A percentile compares a stretch with the other conserved stretches of the same genome.
These are phyloP conservation scores for Gymnopus androsaceus DNA, from an alignment of 1,284 basidiomycete genomes.

Conservation along the genomic window DNA sequence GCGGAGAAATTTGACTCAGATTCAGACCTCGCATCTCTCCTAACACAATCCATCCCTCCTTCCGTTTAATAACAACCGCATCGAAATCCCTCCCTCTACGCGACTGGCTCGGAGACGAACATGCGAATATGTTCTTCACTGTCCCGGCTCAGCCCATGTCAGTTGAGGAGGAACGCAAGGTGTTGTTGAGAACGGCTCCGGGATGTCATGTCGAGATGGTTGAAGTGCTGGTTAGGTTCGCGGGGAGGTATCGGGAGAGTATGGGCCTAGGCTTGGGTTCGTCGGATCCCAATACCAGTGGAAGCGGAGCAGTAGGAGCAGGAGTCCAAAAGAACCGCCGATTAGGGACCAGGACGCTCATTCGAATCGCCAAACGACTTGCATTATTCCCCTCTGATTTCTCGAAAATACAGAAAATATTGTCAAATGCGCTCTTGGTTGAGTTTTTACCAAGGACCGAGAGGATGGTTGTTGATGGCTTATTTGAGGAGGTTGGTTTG, in stretches of 20 bases:
- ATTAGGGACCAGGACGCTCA: constrained; percentile 60
- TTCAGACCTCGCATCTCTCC: constrained; percentile 40
- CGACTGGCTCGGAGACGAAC: constrained; percentile 67
- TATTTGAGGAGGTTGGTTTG: constrained; percentile 45
- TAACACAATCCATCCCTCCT: constrained; percentile 57
- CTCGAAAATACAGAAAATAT: constrained; percentile 34
- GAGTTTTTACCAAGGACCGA: constrained; percentile 65
- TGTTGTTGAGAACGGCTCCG: constrained; percentile 48
- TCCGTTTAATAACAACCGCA: constrained; percentile 61
- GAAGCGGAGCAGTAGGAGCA: not conserved
- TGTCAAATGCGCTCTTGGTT: constrained; percentile 50
- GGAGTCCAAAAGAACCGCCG: constrained; percentile 54
- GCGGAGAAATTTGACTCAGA: constrained; percentile 43
- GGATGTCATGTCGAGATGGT: constrained; percentile 39
- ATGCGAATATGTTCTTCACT: constrained; percentile 70
- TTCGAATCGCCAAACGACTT: constrained; percentile 53
- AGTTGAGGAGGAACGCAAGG: constrained; percentile 43
- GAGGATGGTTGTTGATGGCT: constrained; percentile 51
- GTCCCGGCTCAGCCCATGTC: constrained; percentile 62
- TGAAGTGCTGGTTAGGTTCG: constrained; percentile 46
- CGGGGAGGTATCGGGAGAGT: constrained; percentile 55
- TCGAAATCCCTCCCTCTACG: constrained; percentile 62
- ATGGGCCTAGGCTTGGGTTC: constrained; percentile 27
- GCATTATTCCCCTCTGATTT: constrained; percentile 43
- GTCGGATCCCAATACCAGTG: not conserved